Evolutionary conservation across 352 stramenopile genomes (phyloP), one percentile per base, ranked within the genome.

Genomic region (Globisporangium polare): DNA sequence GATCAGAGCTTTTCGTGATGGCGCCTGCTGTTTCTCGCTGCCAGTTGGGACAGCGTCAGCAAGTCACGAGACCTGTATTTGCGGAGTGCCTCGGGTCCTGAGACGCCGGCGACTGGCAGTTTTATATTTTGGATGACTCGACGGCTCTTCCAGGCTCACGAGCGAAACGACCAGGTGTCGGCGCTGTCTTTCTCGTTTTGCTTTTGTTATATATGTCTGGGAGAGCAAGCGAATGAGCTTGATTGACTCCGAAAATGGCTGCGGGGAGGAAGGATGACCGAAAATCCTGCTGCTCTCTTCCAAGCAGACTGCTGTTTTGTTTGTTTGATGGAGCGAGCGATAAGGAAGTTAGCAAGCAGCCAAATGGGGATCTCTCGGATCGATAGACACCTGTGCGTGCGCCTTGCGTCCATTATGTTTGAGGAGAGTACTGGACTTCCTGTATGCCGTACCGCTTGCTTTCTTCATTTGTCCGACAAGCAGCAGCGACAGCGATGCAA

Each of bases 101-200:
- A 43, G 50, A 55, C n/a, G 50, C 29, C 22, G 10, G 9, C 20
- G 13, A 53, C 2, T 13, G 27, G 17, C n/a, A 26, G 43, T 27
- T 50, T 29, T 15, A 33, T 4, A 33, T 53, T 53, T 52, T 5
- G 50, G 29, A 56, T 56, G 29, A 56, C 50, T 56, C 49, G 49
- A 43, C n/a, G 10, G n/a, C 20, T 56, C 29, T 43, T 17, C 20
- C 15, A 15, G 12, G 33, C 33, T 43, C 37, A n/a, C 37, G 13
- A 5, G 2, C 15, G 37, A 20, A 46, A 46, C 41, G 41, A 17
- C 41, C 41, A 22, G 41, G 9, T 46, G 41, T 10, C 41, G 6
- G 41, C 17, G 37, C 37, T 43, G 37, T 43, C 37, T 43, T 43
- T 43, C 37, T n/a, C 8, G 29, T 33, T 33, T 6, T 33, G 29